Evolutionary conservation across 306 rosid species (phyloP).

Genomic region (Argentina anserina): DNA sequence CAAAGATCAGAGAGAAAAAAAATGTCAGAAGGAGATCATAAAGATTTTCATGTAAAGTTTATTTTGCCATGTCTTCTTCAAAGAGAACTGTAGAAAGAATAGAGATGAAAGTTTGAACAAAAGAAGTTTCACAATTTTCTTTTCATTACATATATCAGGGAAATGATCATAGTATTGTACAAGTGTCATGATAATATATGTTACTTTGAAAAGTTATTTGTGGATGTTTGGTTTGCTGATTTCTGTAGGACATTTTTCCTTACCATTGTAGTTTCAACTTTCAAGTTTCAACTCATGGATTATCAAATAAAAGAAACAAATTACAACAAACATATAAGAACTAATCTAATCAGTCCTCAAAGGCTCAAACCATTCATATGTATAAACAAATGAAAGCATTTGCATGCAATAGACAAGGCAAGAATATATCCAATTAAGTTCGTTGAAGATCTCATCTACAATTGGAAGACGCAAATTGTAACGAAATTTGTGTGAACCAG

Average conservation of each 20-base stretch:
- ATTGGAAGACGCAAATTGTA: no score
- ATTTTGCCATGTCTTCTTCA: slow-evolving; percentile 13
- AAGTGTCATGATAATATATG: background rate
- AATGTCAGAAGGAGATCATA: background rate
- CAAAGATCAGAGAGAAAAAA: background rate
- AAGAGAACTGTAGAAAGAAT: slow-evolving; percentile 19
- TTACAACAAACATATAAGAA: no score
- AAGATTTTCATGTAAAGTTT: background rate
- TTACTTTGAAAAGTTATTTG: background rate
- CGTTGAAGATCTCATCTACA: no score
- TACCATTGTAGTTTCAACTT: no score
- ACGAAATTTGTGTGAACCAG: no score
- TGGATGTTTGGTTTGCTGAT: background rate
- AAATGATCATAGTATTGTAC: background rate
- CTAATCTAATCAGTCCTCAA: no score
- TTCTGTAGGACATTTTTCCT: background rate
- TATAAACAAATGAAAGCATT: no score
- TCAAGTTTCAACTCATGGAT: no score
- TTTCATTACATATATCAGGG: background rate
- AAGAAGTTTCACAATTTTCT: background rate
- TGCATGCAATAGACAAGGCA: no score
- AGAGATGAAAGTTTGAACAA: background rate
- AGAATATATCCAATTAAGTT: no score
- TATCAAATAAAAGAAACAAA: no score
- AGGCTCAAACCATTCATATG: no score